Percentiles rank a stretch among this genome's conserved stretches.
Conservation (phyloP, 768 basidiomycete genomes). For the Tylopilus plumbeoviolaceoides region DNA sequence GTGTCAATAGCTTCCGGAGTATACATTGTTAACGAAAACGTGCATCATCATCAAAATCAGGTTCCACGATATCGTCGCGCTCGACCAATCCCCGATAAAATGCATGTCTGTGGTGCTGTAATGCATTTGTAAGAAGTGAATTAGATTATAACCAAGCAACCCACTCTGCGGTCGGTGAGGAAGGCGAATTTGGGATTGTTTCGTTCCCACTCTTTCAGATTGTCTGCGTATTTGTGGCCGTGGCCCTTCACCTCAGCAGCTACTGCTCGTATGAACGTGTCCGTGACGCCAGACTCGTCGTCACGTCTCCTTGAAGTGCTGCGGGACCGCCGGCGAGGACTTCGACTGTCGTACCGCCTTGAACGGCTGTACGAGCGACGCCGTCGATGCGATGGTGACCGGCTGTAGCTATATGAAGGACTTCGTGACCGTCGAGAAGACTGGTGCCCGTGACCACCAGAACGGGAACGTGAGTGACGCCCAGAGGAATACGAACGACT, state of each 20-base stretch:
- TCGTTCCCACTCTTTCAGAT: conserved; percentile 69
- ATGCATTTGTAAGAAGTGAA: conserved; percentile 2
- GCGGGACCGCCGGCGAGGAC: conserved; percentile 43
- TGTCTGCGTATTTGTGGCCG: conserved; percentile 71
- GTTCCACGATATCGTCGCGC: conserved; percentile 47
- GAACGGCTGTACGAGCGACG: conserved; percentile 51
- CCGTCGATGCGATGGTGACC: conserved; percentile 35
- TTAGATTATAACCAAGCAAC: conserved; percentile 2
- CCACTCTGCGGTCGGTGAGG: conserved; percentile 54
- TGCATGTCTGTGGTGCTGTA: conserved; percentile 66
- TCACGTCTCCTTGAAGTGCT: conserved; percentile 36
- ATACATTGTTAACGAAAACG: conserved; percentile 12
- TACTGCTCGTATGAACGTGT: conserved; percentile 83
- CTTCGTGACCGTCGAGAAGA: conserved; percentile 24
- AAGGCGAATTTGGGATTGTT: conserved; percentile 83
- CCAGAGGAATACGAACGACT: conserved; percentile 24
- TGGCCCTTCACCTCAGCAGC: conserved; percentile 82
- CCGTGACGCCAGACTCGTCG: conserved; percentile 58
- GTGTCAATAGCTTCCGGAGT: conserved; percentile 6
- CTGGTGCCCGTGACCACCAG: conserved; percentile 28
- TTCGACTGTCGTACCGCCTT: conserved; percentile 39
- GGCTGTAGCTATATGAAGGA: conserved; percentile 30
- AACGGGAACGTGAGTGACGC: conserved; percentile 30
- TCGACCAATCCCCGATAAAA: conserved; percentile 69
- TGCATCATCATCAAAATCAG: conserved; percentile 82